Evolutionary conservation across 2,329 filamentous ascomycete species (phyloP).

Genomic region (Sporothrix curviconia): DNA sequence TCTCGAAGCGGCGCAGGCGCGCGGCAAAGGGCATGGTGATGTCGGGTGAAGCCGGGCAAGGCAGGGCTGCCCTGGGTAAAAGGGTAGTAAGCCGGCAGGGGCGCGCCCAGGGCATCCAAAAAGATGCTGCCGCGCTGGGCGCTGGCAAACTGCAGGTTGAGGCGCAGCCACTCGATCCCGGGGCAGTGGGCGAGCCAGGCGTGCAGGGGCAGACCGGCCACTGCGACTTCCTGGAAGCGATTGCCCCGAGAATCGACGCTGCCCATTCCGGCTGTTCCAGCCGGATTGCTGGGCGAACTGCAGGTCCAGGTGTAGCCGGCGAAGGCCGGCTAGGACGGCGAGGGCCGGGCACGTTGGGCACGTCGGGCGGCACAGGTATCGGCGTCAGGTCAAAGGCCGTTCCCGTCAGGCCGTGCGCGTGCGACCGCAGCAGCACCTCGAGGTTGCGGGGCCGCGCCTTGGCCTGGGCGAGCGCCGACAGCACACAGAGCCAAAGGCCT

Average conservation of each 20-base stretch:
- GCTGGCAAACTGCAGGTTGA: slow-evolving; percentile 37
- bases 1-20: not conserved
- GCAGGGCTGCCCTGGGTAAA: not conserved
- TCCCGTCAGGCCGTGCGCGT: slow-evolving; percentile 29
- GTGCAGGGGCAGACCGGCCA: slow-evolving; percentile 15
- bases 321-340: slow-evolving; percentile 39
- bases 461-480: slow-evolving; percentile 38
- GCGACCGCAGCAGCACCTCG: slow-evolving; percentile 39
- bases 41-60: not conserved
- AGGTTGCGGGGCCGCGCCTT: slow-evolving; percentile 34
- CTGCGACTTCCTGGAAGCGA: not conserved
- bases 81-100: not conserved
- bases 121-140: not conserved
- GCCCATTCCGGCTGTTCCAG: not conserved
- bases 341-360: too few species aligned
- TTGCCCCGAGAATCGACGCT: not conserved
- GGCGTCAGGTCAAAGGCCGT: slow-evolving; percentile 43
- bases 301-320: slow-evolving; percentile 37
- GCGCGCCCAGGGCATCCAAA: not conserved
- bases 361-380: too few species aligned
- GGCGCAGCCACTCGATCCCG: slow-evolving; percentile 45
- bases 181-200: slow-evolving; percentile 34
- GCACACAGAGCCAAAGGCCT: slow-evolving; percentile 36
- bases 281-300: not conserved
- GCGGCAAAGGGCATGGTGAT: not conserved